Evolutionary conservation across 257 asterid species (phyloP).

Genomic region (Solanum sejunctum): DNA sequence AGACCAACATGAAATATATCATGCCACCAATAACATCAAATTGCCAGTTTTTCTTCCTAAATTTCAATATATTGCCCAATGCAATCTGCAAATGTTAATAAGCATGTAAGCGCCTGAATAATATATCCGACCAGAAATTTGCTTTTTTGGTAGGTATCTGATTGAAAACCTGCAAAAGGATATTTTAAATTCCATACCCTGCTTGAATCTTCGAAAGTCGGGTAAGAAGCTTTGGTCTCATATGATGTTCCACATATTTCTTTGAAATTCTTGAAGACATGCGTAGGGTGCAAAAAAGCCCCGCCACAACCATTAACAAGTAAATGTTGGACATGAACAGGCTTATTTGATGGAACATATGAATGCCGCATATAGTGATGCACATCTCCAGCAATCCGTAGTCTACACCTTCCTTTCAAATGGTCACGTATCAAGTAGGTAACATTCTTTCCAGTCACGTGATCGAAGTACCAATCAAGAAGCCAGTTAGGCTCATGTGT

Average conservation of each 20-base stretch:
- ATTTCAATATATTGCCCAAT: slow-evolving; percentile 90
- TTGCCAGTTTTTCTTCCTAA: slow-evolving; percentile 99
- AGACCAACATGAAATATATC: slow-evolving; percentile 72
- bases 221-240: slow-evolving; percentile 82
- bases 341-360: slow-evolving; percentile 65
- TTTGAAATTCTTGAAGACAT: slow-evolving; percentile 69
- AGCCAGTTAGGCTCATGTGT: slow-evolving; percentile 98
- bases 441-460: slow-evolving; percentile 66
- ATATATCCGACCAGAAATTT: not conserved
- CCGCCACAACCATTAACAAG: slow-evolving; percentile 99
- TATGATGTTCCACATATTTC: slow-evolving; percentile 47
- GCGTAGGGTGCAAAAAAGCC: slow-evolving; percentile 98
- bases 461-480: slow-evolving; percentile 87
- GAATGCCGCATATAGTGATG: slow-evolving; percentile 99
- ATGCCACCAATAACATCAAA: slow-evolving; percentile 92
- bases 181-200: slow-evolving; percentile 35
- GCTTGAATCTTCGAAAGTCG: slow-evolving; percentile 96
- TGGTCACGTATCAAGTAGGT: slow-evolving; percentile 72
- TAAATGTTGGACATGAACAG: slow-evolving; percentile 72
- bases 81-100: slow-evolving; percentile 62
- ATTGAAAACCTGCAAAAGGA: not conserved
- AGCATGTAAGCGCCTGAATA: not conserved
- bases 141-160: not conserved
- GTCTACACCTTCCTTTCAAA: slow-evolving; percentile 79
- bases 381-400: slow-evolving; percentile 90